Percentiles rank a stretch among this genome's conserved stretches.
Conservation (phyloP, 495 filamentous ascomycete species). For the Penicillium coprophilum region DNA sequence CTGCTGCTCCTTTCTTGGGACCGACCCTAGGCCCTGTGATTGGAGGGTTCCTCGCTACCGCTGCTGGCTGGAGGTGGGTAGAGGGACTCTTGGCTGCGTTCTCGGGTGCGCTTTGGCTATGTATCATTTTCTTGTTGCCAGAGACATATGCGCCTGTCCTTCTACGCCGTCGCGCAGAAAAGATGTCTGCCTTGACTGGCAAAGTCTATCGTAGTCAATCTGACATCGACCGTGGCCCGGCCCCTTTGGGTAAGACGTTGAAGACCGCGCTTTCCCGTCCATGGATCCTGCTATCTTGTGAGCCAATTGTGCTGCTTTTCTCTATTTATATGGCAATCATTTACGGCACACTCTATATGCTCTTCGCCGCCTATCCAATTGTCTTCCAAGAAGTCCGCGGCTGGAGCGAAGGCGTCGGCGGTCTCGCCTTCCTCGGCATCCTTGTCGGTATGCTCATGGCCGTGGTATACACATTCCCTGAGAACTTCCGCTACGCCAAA, state of each 20-base stretch:
- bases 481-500: slow-evolving; percentile 43
- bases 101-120: slow-evolving; percentile 57
- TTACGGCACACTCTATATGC: slow-evolving; percentile 77
- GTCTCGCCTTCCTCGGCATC: slow-evolving; percentile 78
- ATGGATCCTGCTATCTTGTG: slow-evolving; percentile 50
- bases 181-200: slow-evolving; percentile 52
- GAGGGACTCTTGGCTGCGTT: slow-evolving; percentile 56
- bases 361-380: slow-evolving; percentile 81
- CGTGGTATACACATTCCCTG: slow-evolving; percentile 45
- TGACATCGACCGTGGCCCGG: slow-evolving; percentile 45
- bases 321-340: slow-evolving; percentile 72
- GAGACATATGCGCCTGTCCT: slow-evolving; percentile 64
- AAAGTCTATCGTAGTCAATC: slow-evolving; percentile 55
- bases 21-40: slow-evolving; percentile 61
- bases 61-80: slow-evolving; percentile 64
- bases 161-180: slow-evolving; percentile 53
- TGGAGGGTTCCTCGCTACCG: slow-evolving; percentile 62
- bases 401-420: slow-evolving; percentile 70
- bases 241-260: slow-evolving; percentile 40
- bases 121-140: slow-evolving; percentile 51
- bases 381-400: slow-evolving; percentile 70
- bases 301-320: slow-evolving; percentile 63
- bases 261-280: slow-evolving; percentile 48
- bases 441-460: slow-evolving; percentile 77
- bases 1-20: slow-evolving; percentile 66